Evolutionary conservation across 164 flowering plant genomes (phyloP).

Genomic region (Vitis riparia): DNA sequence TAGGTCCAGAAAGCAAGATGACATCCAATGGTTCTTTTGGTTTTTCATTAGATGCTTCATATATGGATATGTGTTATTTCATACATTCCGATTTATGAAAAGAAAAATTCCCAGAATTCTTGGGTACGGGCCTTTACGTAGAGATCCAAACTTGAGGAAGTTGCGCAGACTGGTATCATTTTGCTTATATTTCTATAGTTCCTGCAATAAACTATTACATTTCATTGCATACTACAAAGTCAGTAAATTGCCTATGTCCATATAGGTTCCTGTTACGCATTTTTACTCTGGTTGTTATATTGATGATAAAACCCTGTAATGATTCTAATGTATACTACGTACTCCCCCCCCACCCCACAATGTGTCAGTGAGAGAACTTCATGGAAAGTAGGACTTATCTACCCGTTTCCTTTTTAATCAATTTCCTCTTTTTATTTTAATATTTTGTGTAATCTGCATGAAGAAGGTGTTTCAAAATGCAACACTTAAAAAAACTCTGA

Average conservation of each 20-base stretch:
- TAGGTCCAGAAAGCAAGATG: conserved; percentile 54
- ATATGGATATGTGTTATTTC: conserved; percentile 62
- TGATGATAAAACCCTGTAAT: not conserved
- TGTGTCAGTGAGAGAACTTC: too few relatives aligned
- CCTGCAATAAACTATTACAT: not conserved
- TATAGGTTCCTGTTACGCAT: not conserved
- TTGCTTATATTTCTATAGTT: not conserved
- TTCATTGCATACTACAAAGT: not conserved
- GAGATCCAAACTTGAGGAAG: conserved; percentile 67
- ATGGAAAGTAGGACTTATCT: too few relatives aligned
- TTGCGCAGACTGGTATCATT: conserved; percentile 65
- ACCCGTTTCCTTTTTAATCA: too few relatives aligned
- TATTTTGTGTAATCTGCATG: too few relatives aligned
- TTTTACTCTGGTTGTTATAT: not conserved
- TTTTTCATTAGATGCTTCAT: conserved; percentile 52
- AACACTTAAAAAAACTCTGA: too few relatives aligned
- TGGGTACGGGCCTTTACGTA: conserved; percentile 72
- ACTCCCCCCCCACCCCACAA: too few relatives aligned
- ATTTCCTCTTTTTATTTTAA: too few relatives aligned
- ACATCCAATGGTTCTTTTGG: conserved; percentile 59
- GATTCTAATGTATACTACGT: too few relatives aligned
- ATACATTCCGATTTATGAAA: conserved; percentile 52
- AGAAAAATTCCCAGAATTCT: conserved; percentile 63
- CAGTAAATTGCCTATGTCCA: too few relatives aligned
- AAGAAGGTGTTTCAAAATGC: too few relatives aligned